These are phyloP conservation scores for Codiaeum variegatum DNA, from an alignment of 441 rosid genomes.

Conservation along the genomic window DNA sequence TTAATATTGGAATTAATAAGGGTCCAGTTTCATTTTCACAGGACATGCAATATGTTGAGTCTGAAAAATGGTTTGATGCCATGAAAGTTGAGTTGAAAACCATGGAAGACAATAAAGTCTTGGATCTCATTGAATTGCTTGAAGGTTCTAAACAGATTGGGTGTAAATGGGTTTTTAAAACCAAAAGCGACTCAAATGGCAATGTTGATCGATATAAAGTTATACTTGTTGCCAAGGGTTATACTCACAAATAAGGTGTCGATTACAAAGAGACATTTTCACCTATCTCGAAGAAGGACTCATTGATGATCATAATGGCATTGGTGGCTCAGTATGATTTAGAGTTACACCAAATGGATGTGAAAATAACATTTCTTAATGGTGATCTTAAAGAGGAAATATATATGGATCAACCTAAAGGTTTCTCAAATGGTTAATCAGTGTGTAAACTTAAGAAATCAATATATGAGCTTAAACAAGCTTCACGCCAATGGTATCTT, in stretches of 20 bases:
- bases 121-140: background rate
- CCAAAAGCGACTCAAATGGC: too few species aligned
- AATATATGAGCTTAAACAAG: constrained; percentile 8
- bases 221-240: too few species aligned
- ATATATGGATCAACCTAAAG: too few species aligned
- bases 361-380: background rate
- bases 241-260: background rate
- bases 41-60: background rate
- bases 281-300: background rate
- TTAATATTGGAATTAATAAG: background rate
- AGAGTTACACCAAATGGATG: background rate
- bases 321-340: background rate
- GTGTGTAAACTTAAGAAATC: constrained; percentile 6
- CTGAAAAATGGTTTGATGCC: background rate
- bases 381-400: too few species aligned
- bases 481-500: background rate
- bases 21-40: background rate
- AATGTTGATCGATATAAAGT: too few species aligned
- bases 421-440: background rate
- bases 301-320: background rate
- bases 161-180: too few species aligned
- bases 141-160: background rate
- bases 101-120: background rate
- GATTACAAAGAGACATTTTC: background rate
- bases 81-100: constrained; percentile 1